Evolutionary conservation across 2,329 filamentous ascomycete genomes (phyloP), one percentile per base, ranked within the genome.

Genomic region (Arthrobotrys conoides): DNA sequence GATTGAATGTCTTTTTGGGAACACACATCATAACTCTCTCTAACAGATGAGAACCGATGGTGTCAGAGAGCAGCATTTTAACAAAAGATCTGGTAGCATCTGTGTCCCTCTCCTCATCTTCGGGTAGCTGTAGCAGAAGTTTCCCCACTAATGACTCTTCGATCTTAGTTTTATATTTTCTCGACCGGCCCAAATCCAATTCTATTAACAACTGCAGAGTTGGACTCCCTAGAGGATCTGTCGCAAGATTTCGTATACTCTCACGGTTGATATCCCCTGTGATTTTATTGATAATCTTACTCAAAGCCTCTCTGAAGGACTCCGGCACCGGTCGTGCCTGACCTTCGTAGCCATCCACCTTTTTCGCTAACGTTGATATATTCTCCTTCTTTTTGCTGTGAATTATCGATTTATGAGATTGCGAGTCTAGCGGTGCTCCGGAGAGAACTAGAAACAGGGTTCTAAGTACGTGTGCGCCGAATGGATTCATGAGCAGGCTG

Each of bases 331-430:
- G 86, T 64, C 86, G 83, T 53, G 85, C 83, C 38, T 71, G 55
- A 44, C 33, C 61, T 33, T 82, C 82, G 81, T 90, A 86, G 22
- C 86, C 82, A 76, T 86, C 84, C 10, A 84, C 82, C 51, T 84
- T 84, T 12, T 84, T 82, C 69, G 90, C 88, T n/a, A 87, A 85
- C 8, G 87, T 85, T 1, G 85, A 83, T 3, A 86, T 85, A 81
- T 92, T 91, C 85, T 98, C 94, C 85, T 98, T 98, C 85, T 91
- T 94, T 85, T 93, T 94, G 87, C 95, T 97, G 83, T 95, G 93
- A 57, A 97, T 85, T n/a, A 97, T 86, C 0, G 91, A 90, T 83
- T 91, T 91, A 24, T 88, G 90, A 0, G 90, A 88, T 0, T 88
- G 85, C 72, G 91, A 89, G 73, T 93, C 90, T 4, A 97, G 86